A percentile compares a stretch with the other conserved stretches of the same genome.
These are phyloP conservation scores for Alternaria rosae DNA, from an alignment of 2,329 filamentous ascomycete genomes.

Conservation along the genomic window DNA sequence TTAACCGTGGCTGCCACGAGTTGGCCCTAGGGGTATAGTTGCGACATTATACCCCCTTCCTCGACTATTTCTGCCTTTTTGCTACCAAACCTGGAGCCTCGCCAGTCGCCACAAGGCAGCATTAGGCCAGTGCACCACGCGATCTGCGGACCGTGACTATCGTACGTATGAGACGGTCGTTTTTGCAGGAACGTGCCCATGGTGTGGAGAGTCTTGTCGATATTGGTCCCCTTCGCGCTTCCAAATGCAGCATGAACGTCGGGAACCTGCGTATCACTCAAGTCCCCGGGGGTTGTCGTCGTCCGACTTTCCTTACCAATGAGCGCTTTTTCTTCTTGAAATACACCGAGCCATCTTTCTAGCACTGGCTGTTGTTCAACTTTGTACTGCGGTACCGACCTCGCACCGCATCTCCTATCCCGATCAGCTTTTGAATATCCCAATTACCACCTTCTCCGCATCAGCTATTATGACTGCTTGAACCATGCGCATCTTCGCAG, in stretches of 20 bases:
- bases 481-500: constrained; percentile 6
- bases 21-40: constrained; percentile 23
- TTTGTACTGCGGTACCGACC: background rate
- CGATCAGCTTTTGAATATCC: background rate
- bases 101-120: constrained; percentile 15
- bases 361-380: background rate
- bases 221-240: constrained; percentile 21
- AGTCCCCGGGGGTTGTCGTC: background rate
- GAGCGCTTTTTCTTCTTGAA: constrained; percentile 2
- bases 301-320: constrained; percentile 6
- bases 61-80: constrained; percentile 10
- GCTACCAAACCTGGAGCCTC: constrained; percentile 9
- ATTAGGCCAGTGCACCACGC: constrained; percentile 14
- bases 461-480: background rate
- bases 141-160: constrained; percentile 28
- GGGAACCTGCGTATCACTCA: constrained; percentile 25
- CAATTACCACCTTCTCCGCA: background rate
- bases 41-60: constrained; percentile 30
- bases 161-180: constrained; percentile 28
- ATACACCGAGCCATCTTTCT: background rate
- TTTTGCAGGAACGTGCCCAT: constrained; percentile 28
- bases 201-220: constrained; percentile 14
- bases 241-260: constrained; percentile 20
- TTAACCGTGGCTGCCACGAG: constrained; percentile 10
- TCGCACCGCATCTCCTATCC: background rate